A percentile compares a stretch with the other conserved stretches of the same genome.
Evolutionary conservation across 2,329 filamentous ascomycete genomes (phyloP).

Genomic region (Colletotrichum camelliae): DNA sequence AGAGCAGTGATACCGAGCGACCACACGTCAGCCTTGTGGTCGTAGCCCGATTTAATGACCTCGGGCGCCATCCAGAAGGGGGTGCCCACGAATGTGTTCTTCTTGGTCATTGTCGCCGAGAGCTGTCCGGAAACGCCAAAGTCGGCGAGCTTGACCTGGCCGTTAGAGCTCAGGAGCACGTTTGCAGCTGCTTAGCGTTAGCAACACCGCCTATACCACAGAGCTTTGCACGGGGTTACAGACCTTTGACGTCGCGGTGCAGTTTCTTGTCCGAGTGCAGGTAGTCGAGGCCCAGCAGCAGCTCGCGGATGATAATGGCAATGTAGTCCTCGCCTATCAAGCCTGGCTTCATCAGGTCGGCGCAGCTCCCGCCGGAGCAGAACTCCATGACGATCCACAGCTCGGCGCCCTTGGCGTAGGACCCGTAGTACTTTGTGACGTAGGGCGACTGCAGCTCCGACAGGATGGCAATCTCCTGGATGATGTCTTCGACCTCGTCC

Average conservation of each 20-base stretch:
- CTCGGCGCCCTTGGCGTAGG: constrained; percentile 93
- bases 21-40: constrained; percentile 98
- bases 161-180: constrained; percentile 84
- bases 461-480: constrained; percentile 96
- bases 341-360: constrained; percentile 93
- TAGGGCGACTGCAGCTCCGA: constrained; percentile 95
- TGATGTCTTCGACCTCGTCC: constrained; percentile 99
- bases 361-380: constrained; percentile 95
- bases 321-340: constrained; percentile 94
- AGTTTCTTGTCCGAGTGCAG: constrained; percentile 95
- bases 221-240: background rate
- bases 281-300: constrained; percentile 90
- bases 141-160: constrained; percentile 95
- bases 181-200: constrained; percentile 74
- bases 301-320: constrained; percentile 89
- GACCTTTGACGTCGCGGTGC: constrained; percentile 95
- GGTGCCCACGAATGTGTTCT: constrained; percentile 97
- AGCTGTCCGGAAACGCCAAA: constrained; percentile 97
- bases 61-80: constrained; percentile 99
- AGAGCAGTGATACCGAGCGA: constrained; percentile 93
- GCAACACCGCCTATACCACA: background rate
- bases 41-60: constrained; percentile 97
- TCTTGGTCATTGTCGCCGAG: constrained; percentile 98
- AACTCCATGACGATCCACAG: constrained; percentile 99
- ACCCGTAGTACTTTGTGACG: constrained; percentile 97